Percentiles rank a stretch among this genome's conserved stretches.
Evolutionary conservation across 2,329 filamentous ascomycete species (phyloP).

Genomic region (Colletotrichum siamense): DNA sequence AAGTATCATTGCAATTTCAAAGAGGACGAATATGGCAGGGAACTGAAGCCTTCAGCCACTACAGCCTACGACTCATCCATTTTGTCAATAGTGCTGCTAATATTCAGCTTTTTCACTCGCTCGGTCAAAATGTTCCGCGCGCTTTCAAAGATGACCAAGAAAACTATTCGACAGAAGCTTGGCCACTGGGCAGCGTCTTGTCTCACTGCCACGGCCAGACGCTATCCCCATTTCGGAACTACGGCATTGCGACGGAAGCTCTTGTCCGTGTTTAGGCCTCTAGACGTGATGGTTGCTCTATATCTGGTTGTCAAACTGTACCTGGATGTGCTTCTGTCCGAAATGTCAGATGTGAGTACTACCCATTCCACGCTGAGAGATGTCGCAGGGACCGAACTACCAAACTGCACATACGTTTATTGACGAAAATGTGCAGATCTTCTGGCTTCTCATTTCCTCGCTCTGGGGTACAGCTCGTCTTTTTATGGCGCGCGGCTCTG

Average conservation of each 20-base stretch:
- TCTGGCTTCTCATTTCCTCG: background rate
- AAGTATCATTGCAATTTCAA: too few species aligned
- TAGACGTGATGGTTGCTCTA: background rate
- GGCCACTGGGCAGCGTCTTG: background rate
- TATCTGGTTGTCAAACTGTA: background rate
- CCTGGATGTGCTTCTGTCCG: background rate
- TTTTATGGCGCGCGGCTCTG: background rate
- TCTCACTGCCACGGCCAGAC: background rate
- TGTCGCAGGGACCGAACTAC: too few species aligned
- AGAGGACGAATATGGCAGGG: too few species aligned
- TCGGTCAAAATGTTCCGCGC: background rate
- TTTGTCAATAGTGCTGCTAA: background rate
- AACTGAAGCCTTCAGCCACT: too few species aligned
- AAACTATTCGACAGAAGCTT: background rate
- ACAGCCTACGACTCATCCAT: background rate
- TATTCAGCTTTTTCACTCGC: background rate
- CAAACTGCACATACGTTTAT: too few species aligned
- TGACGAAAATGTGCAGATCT: too few species aligned
- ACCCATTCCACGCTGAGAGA: too few species aligned
- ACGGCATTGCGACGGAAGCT: background rate
- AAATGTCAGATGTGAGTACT: background rate
- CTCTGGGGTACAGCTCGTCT: background rate
- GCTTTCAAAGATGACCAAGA: background rate
- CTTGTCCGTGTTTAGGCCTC: background rate
- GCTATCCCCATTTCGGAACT: background rate